Evolutionary conservation across 768 basidiomycete genomes (phyloP), one percentile per base, ranked within the genome.

Genomic region (Lepiota subincarnata): DNA sequence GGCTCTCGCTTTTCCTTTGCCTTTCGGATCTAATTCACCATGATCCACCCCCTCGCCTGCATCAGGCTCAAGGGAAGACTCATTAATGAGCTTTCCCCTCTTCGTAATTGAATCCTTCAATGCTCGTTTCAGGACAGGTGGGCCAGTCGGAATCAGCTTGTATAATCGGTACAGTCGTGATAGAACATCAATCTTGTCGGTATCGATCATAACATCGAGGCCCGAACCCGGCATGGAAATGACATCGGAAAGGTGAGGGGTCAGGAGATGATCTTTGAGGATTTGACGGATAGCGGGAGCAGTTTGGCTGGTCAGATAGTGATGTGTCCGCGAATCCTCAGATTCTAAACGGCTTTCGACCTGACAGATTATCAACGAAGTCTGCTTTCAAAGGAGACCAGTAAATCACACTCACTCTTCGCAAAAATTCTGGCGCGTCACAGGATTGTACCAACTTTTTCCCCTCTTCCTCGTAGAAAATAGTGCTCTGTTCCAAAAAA

Each of bases 161-260:
- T 84, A 95, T 13, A 99, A 75, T 2, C 80, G 77, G 70, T 89
- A 97, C 39, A 99, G 66, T 4, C 93, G 82, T 8, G 78, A 75
- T 16, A 98, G 76, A 59, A 94, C 92, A 11, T 84, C 79, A 13
- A 80, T 68, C 65, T 86, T 89, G 64, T 90, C 83, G 24, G 78
- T 70, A 64, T 98, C 90, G 40, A 98, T 77, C 91, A 98, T 94
- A 14, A 72, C 72, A 58, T 94, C 84, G 43, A 98, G 70, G 7
- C 97, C 97, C 4, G 94, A 92, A 58, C 84, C 82, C 1, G 82
- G 78, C 81, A 92, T 89, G 28, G 75, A 75, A 53, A 98, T 82
- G 48, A 97, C 78, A 4, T 79, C 73, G n/a, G 71, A 62, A 14
- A 98, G 70, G 67, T 98, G 90, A 6, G 87, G 77, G 0, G 86